Evolutionary conservation across 306 rosid genomes (phyloP).

Genomic region (Mimosa bimucronata): DNA sequence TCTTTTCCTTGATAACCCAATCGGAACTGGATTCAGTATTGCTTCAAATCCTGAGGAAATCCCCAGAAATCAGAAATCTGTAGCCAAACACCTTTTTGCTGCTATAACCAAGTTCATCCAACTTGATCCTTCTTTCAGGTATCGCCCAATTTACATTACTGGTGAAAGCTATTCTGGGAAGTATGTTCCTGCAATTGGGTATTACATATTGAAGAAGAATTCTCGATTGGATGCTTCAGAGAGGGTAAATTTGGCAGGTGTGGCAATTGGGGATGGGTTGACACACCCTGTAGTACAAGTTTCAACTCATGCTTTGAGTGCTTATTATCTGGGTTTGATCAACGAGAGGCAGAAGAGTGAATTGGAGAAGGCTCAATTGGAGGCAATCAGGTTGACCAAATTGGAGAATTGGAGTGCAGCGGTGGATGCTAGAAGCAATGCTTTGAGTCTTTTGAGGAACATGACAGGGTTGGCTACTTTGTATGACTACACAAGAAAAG

Average conservation of each 20-base stretch:
- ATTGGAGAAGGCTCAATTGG: neutral
- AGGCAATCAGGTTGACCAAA: neutral
- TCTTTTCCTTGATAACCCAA: conserved; percentile 71
- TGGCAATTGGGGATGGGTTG: neutral
- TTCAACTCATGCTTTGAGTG: neutral
- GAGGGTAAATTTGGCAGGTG: neutral
- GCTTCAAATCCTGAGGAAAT: conserved; percentile 63
- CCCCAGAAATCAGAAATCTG: conserved; percentile 53
- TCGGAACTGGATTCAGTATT: conserved; percentile 81
- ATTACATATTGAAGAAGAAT: neutral
- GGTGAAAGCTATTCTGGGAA: neutral
- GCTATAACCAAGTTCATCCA: neutral
- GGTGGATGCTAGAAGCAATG: neutral
- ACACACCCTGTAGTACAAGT: neutral
- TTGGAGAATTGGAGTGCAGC: neutral
- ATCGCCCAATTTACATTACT: neutral
- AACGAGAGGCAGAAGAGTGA: neutral
- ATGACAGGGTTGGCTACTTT: neutral
- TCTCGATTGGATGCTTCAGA: neutral
- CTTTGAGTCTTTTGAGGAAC: neutral
- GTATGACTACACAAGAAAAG: neutral
- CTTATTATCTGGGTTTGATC: neutral
- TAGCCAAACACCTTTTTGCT: neutral
- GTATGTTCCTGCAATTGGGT: neutral
- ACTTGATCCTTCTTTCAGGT: neutral